Conservation (phyloP, 208 protist genomes). For the Dictyostelium gargantuum region DNA sequence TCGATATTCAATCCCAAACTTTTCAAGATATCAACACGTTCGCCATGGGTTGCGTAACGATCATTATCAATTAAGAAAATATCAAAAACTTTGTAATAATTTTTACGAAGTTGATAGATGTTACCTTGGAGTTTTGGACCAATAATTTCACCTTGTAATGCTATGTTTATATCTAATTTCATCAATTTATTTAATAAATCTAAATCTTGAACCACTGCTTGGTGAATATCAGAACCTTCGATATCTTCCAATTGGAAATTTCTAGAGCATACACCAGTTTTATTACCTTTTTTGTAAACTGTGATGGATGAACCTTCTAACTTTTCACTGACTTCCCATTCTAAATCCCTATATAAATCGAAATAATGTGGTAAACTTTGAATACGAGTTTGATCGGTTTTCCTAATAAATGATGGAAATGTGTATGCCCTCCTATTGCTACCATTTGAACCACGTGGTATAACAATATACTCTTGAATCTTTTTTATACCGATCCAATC, state of each 20-base stretch:
- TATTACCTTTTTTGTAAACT: neutral
- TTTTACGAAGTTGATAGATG: constrained; percentile 13
- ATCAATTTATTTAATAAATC: constrained; percentile 6
- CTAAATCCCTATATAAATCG: neutral
- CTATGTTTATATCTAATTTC: neutral
- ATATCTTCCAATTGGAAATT: neutral
- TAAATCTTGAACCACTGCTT: neutral
- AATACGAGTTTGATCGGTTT: constrained; percentile 63
- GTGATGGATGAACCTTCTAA: constrained; percentile 60
- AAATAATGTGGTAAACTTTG: constrained; percentile 42
- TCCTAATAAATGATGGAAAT: constrained; percentile 53
- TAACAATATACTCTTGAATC: neutral
- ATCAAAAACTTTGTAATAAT: constrained; percentile 35
- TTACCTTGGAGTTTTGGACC: constrained; percentile 66
- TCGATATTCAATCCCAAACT: neutral
- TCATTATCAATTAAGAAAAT: constrained; percentile 40
- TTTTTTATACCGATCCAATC: constrained; percentile 63
- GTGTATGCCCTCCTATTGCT: neutral
- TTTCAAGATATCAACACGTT: constrained; percentile 42
- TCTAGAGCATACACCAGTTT: constrained; percentile 48
- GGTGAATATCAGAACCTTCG: neutral
- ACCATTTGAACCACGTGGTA: neutral
- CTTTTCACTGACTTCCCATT: constrained; percentile 67
- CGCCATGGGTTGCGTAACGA: constrained; percentile 31
- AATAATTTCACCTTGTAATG: constrained; percentile 69